These are phyloP conservation scores for Diaporthe velutina DNA, from an alignment of 2,329 filamentous ascomycete genomes.

Conservation along the genomic window DNA sequence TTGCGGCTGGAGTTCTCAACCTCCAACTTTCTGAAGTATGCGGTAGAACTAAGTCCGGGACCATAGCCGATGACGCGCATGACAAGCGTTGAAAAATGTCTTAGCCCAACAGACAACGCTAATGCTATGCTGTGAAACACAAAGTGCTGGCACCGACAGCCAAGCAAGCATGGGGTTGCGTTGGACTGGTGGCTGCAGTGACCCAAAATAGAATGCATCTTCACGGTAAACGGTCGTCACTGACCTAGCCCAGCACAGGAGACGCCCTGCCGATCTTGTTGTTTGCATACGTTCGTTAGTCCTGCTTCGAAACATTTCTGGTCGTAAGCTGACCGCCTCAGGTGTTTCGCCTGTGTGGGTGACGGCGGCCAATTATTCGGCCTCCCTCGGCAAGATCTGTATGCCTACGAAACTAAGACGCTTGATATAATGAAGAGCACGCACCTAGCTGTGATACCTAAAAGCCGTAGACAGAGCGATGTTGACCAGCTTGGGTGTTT, in stretches of 20 bases:
- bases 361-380: neutral
- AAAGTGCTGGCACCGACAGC: neutral
- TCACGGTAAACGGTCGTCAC: neutral
- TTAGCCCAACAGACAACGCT: neutral
- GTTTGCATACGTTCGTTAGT: neutral
- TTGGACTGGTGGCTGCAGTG: neutral
- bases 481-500: neutral
- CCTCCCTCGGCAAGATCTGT: neutral
- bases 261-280: neutral
- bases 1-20: neutral
- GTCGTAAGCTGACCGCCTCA: constrained; percentile 7
- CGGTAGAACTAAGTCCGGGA: too few relatives aligned
- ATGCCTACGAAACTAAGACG: neutral
- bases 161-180: neutral
- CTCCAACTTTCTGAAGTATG: neutral
- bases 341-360: neutral
- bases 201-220: neutral
- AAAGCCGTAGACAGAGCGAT: neutral
- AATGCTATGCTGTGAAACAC: neutral
- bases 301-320: neutral
- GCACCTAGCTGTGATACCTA: neutral
- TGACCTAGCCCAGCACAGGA: neutral
- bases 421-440: neutral
- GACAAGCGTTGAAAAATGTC: neutral
- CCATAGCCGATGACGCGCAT: neutral